Evolutionary conservation across 177 flowering plant genomes (phyloP).

Genomic region (Telopea speciosissima): DNA sequence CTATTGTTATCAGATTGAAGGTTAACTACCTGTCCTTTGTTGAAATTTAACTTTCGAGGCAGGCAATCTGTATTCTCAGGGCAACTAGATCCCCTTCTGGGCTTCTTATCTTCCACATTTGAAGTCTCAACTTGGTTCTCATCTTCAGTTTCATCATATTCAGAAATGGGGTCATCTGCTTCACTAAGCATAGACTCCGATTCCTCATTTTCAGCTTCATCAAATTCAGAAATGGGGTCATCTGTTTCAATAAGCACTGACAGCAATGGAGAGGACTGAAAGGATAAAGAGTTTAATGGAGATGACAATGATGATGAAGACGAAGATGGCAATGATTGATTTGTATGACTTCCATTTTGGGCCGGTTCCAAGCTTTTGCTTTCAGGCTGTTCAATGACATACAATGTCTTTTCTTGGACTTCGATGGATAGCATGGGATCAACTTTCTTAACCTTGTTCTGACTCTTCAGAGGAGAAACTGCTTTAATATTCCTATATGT

Average conservation of each 20-base stretch:
- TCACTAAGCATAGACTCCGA: slow-evolving; percentile 13
- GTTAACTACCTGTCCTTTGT: slow-evolving; percentile 43
- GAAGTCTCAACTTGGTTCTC: slow-evolving; percentile 7
- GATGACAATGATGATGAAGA: not conserved
- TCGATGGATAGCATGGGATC: slow-evolving; percentile 14
- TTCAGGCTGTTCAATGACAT: slow-evolving; percentile 30
- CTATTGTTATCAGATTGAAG: slow-evolving; percentile 24
- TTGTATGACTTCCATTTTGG: slow-evolving; percentile 1
- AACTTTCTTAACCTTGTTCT: slow-evolving; percentile 14
- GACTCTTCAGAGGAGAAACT: slow-evolving; percentile 26
- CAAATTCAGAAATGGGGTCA: slow-evolving; percentile 12
- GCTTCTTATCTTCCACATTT: slow-evolving; percentile 14
- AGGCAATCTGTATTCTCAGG: slow-evolving; percentile 17
- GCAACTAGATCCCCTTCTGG: slow-evolving; percentile 16
- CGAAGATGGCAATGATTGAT: not conserved
- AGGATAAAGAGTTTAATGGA: not conserved
- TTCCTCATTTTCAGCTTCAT: slow-evolving; percentile 1
- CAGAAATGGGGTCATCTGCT: slow-evolving; percentile 11
- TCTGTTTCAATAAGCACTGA: slow-evolving; percentile 9
- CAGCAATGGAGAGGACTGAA: slow-evolving; percentile 7
- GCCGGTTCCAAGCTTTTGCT: slow-evolving; percentile 8
- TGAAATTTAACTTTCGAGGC: slow-evolving; percentile 31
- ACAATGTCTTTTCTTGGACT: slow-evolving; percentile 38
- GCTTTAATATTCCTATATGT: slow-evolving; percentile 24
- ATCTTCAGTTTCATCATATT: slow-evolving; percentile 11